Evolutionary conservation across 352 stramenopile genomes (phyloP).

Genomic region (Phytopythium litorale): DNA sequence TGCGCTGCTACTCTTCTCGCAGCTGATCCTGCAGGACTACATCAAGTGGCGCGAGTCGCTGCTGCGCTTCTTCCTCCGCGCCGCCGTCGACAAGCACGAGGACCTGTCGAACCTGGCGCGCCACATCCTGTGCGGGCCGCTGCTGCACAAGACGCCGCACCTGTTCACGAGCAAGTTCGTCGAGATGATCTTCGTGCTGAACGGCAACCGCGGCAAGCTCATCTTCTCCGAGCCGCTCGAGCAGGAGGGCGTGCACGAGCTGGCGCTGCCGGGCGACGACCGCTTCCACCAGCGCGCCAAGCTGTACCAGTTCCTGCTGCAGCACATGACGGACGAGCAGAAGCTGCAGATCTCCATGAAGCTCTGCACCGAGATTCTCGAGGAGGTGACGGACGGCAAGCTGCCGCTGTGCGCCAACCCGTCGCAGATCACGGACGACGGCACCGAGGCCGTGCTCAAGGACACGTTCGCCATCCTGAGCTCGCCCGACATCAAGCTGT

Average conservation of each 20-base stretch:
- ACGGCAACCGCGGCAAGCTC: constrained; percentile 70
- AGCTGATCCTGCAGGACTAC: constrained; percentile 97
- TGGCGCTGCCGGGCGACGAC: constrained; percentile 49
- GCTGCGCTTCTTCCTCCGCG: constrained; percentile 94
- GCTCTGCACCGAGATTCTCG: constrained; percentile 92
- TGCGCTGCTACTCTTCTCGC: constrained; percentile 94
- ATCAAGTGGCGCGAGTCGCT: constrained; percentile 98
- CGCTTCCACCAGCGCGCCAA: constrained; percentile 70
- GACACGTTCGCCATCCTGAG: constrained; percentile 86
- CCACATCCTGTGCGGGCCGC: constrained; percentile 89
- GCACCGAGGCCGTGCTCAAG: constrained; percentile 87
- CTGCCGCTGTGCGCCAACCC: constrained; percentile 69
- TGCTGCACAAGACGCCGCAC: constrained; percentile 91
- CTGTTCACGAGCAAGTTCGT: constrained; percentile 97
- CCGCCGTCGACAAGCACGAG: constrained; percentile 92
- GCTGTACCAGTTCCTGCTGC: constrained; percentile 94
- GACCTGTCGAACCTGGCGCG: constrained; percentile 91
- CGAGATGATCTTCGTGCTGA: constrained; percentile 96
- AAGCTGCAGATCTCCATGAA: constrained; percentile 95
- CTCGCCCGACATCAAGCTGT: constrained; percentile 86
- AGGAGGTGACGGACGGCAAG: constrained; percentile 84
- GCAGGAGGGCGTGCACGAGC: constrained; percentile 56
- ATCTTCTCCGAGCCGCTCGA: constrained; percentile 63
- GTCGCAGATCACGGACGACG: constrained; percentile 73
- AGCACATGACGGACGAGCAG: constrained; percentile 95